A percentile compares a stretch with the other conserved stretches of the same genome.
Conservation (phyloP, 371 early-diverging fungal genomes). For the Ordospora colligata region DNA sequence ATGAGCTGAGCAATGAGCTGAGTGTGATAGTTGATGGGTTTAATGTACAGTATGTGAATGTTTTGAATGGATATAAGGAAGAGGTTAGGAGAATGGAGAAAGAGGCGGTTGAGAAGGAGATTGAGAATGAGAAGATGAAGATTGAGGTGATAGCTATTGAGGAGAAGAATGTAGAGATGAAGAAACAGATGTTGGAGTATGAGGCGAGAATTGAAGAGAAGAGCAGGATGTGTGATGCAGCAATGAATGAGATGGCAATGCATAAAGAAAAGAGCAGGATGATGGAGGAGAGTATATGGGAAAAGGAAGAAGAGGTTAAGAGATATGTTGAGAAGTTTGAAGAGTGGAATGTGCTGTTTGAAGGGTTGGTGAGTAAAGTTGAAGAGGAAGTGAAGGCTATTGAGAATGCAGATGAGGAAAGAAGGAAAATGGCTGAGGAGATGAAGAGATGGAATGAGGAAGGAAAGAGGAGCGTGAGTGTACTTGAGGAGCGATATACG, state of each 20-base stretch:
- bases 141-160: neutral
- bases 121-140: neutral
- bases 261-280: neutral
- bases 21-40: neutral
- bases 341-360: neutral
- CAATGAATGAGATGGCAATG: neutral
- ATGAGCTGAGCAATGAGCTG: conserved; percentile 1
- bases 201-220: neutral
- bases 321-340: neutral
- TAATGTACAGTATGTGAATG: neutral
- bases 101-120: no score
- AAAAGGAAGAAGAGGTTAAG: neutral
- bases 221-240: neutral
- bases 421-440: neutral
- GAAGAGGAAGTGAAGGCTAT: neutral
- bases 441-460: conserved; percentile 4
- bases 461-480: neutral
- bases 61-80: neutral
- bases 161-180: neutral
- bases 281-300: neutral
- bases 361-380: neutral
- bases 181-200: neutral
- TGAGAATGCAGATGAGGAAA: neutral
- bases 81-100: neutral
- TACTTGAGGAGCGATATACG: neutral